phyloP scores from a whole-genome alignment of 108 stramenopile genomes.

The Skeletonema tropicum region DNA sequence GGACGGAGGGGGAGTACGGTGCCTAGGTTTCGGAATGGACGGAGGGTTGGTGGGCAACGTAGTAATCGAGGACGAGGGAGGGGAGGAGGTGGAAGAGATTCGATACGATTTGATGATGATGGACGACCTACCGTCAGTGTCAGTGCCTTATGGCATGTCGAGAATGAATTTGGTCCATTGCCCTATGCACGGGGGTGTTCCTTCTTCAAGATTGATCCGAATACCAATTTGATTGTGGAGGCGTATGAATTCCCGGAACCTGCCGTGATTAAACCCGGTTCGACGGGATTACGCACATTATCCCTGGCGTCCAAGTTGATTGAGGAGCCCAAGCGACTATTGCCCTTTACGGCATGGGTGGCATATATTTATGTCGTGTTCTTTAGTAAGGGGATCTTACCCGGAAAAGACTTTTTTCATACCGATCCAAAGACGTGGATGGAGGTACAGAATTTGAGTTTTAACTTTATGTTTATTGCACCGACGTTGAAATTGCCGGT shows the following conservation, averaged over 20 bases:
- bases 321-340: constrained; percentile 66
- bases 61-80: too few relatives aligned
- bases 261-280: constrained; percentile 53
- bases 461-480: constrained; percentile 86
- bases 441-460: constrained; percentile 78
- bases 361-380: constrained; percentile 83
- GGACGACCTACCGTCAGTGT: constrained; percentile 21
- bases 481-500: constrained; percentile 77
- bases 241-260: constrained; percentile 72
- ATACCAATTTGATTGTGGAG: constrained; percentile 39
- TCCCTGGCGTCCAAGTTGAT: constrained; percentile 54
- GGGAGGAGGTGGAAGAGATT: too few relatives aligned
- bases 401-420: constrained; percentile 68
- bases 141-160: constrained; percentile 63
- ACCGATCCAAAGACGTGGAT: constrained; percentile 84
- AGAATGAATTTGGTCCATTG: constrained; percentile 55
- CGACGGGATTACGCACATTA: constrained; percentile 42
- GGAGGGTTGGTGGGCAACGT: not conserved
- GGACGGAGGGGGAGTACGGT: not conserved
- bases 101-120: constrained; percentile 5
- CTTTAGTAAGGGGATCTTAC: constrained; percentile 76
- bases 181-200: constrained; percentile 61
- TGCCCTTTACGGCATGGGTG: constrained; percentile 65
- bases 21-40: constrained; percentile 3
- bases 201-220: constrained; percentile 55